Evolutionary conservation across 345 rosid genomes (phyloP).

Genomic region (Ceriops zippeliana): DNA sequence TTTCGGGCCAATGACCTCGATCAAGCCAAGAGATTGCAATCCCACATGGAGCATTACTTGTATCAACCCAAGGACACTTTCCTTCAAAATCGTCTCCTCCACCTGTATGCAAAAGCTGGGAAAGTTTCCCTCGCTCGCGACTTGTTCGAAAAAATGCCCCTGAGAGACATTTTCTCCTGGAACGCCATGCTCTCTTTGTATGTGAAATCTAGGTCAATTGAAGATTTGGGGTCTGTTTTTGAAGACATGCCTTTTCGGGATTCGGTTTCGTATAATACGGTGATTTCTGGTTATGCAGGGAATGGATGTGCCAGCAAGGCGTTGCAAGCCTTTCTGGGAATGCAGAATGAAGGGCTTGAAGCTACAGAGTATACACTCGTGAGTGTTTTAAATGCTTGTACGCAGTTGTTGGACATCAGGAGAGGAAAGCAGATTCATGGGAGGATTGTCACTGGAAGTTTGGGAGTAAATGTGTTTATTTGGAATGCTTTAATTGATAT

Average conservation of each 20-base stretch:
- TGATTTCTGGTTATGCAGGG: constrained; percentile 40
- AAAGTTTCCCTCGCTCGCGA: constrained; percentile 28
- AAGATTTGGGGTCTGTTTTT: constrained; percentile 39
- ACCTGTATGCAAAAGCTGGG: constrained; percentile 39
- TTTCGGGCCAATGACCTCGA: constrained; percentile 41
- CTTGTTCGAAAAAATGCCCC: constrained; percentile 57
- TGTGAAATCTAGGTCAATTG: constrained; percentile 34
- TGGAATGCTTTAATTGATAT: constrained; percentile 53
- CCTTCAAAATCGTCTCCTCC: constrained; percentile 55
- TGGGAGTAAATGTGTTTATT: constrained; percentile 36
- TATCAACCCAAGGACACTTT: constrained; percentile 37
- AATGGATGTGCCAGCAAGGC: constrained; percentile 37
- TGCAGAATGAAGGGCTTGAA: constrained; percentile 37
- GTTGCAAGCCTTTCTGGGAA: constrained; percentile 32
- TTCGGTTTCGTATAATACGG: constrained; percentile 50
- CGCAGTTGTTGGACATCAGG: constrained; percentile 44
- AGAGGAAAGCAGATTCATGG: constrained; percentile 55
- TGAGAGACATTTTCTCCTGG: constrained; percentile 49
- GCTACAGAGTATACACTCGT: constrained; percentile 48
- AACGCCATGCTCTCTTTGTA: constrained; percentile 52
- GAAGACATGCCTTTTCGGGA: constrained; percentile 45
- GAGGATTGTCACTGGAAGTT: constrained; percentile 32
- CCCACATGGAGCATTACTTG: constrained; percentile 48
- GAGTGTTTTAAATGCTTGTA: constrained; percentile 49
- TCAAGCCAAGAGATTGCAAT: constrained; percentile 44